Evolutionary conservation across 2,329 filamentous ascomycete species (phyloP), one percentile per base, ranked within the genome.

Genomic region (Bipolaris zeicola): DNA sequence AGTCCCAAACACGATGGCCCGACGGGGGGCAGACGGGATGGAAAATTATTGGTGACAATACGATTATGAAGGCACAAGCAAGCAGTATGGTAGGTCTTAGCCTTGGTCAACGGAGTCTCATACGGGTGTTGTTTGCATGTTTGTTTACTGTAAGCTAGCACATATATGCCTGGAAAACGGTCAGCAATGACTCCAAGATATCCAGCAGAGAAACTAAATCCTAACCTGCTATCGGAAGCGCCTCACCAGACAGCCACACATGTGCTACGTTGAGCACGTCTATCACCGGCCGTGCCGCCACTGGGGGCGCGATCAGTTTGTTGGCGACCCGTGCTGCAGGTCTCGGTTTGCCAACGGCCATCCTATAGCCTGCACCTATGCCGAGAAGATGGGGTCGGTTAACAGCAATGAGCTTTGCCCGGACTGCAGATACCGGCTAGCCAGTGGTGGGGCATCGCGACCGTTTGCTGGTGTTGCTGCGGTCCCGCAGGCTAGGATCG

Each of bases 201-300:
- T 18, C 16, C 20, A 31, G 11, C 6, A 22, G 8, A 50, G 39
- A 31, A 11, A 28, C 20, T 8, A 31, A 36, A 24, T 11, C 22
- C 4, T 14, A 16, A 22, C 33, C 28, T n/a, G 14, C 38, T n/a
- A n/a, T 28, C 28, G 16, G 18, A 36, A 39, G 24, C 45, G 14
- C 33, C 48, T 3, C 7, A 16, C 20, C 42, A 10, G 13, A 42
- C 5, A 18, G n/a, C 34, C 14, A 51, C 58, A 16, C n/a, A 75
- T 75, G 72, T 76, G 73, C 57, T 61, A 68, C 38, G 66, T 67
- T 3, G 66, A 73, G 55, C 57, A 72, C 53, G 65, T 73, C 28
- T 75, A 67, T 41, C 71, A 74, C 47, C 57, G 24, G 41, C 50
- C 62, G 11, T 75, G 73, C 50, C 55, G 61, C 10, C 71, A 74